Conservation (phyloP, 805 yeast species). For the Starmerella powellii region DNA sequence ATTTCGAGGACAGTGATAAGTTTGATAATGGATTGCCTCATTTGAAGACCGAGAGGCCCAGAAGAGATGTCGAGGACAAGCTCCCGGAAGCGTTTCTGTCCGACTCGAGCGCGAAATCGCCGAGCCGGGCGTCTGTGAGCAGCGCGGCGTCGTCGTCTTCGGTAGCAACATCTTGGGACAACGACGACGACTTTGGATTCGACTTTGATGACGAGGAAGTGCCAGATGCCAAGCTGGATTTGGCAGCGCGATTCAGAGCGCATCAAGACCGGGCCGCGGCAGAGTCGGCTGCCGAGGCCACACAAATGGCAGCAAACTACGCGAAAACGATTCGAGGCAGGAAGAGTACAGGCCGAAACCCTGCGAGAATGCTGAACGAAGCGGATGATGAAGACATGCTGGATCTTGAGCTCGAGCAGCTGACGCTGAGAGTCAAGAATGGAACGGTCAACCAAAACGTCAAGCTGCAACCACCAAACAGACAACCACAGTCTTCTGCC, state of each 20-base stretch:
- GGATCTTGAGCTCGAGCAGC: conserved; percentile 20
- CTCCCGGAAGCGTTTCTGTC: conserved; percentile 15
- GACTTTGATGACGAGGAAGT: conserved; percentile 9
- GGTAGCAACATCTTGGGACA: conserved; percentile 19
- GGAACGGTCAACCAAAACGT: conserved; percentile 22
- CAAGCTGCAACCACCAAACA: conserved; percentile 15
- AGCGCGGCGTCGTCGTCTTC: conserved; percentile 15
- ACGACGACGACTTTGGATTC: conserved; percentile 18
- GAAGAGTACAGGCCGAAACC: background rate
- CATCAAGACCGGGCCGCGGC: conserved; percentile 15
- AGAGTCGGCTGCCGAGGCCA: conserved; percentile 15
- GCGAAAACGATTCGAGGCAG: conserved; percentile 2
- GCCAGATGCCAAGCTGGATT: conserved; percentile 4
- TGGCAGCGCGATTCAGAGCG: conserved; percentile 12
- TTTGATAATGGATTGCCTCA: background rate
- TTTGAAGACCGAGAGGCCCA: too few relatives aligned
- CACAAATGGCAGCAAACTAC: conserved; percentile 5
- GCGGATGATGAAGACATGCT: conserved; percentile 17
- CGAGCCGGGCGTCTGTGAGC: conserved; percentile 20
- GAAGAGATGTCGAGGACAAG: too few relatives aligned
- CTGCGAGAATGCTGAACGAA: background rate
- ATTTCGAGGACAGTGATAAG: conserved; percentile 12
- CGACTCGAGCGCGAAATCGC: conserved; percentile 17
- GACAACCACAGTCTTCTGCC: conserved; percentile 10
- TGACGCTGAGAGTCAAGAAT: conserved; percentile 14